Evolutionary conservation across 805 yeast genomes (phyloP).

Genomic region (Schwanniomyces sp.): DNA sequence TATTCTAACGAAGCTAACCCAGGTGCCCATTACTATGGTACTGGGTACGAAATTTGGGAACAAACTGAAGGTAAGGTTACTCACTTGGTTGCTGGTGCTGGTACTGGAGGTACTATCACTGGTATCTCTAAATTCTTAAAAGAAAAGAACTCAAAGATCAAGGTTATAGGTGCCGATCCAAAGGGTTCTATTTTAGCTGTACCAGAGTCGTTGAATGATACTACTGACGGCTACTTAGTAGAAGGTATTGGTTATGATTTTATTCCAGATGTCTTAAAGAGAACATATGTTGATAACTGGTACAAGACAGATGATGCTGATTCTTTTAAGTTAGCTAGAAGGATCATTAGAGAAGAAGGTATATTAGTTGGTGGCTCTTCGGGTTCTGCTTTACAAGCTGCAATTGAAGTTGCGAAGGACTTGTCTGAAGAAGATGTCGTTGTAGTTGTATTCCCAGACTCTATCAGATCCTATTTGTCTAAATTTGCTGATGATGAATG

Average conservation of each 20-base stretch:
- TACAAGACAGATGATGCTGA: conserved; percentile 83
- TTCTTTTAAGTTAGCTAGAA: conserved; percentile 76
- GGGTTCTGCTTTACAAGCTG: conserved; percentile 81
- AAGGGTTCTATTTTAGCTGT: conserved; percentile 80
- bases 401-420: conserved; percentile 64
- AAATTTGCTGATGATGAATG: conserved; percentile 90
- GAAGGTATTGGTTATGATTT: conserved; percentile 93
- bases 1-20: conserved; percentile 80
- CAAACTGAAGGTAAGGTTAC: conserved; percentile 72
- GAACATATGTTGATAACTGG: conserved; percentile 72
- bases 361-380: conserved; percentile 88
- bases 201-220: conserved; percentile 68
- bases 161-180: conserved; percentile 82
- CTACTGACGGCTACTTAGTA: conserved; percentile 65
- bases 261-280: conserved; percentile 75
- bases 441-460: conserved; percentile 84
- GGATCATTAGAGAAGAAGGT: conserved; percentile 82
- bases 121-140: conserved; percentile 83
- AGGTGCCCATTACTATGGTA: conserved; percentile 78
- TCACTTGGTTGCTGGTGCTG: conserved; percentile 87
- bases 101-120: conserved; percentile 96
- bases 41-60: conserved; percentile 83
- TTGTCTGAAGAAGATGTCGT: conserved; percentile 72
- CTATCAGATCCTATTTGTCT: conserved; percentile 81
- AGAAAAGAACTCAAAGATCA: conserved; percentile 61